Evolutionary conservation across 1,284 basidiomycete species (phyloP), one percentile per base, ranked within the genome.

Genomic region (Mycocalia duriaeana): DNA sequence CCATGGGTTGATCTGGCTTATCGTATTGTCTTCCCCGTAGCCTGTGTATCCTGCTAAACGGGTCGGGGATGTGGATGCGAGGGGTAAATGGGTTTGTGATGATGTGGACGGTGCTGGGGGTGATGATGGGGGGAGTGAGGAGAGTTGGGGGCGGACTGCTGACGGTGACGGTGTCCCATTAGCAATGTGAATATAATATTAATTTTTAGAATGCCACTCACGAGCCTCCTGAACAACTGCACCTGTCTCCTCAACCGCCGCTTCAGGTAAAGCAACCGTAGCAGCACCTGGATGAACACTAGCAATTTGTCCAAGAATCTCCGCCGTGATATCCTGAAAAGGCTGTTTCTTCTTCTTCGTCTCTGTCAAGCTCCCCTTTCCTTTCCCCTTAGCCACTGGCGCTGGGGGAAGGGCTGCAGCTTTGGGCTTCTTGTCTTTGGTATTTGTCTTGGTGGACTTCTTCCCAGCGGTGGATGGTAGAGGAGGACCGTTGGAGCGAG

Each of bases 1-100:
- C 57, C 57, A 57, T 11, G 53, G 49, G 24, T 60, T 50, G 24
- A n/a, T 13, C 20, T 13, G 11, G n/a, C n/a, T n/a, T n/a, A n/a
- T n/a, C 14, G 37, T n/a, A 3, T 38, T 19, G 37, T 38, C 37
- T 3, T 3, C 14, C 11, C 37, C 37, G 20, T 16, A 16, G 2
- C 37, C 37, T 3, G 11, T 19, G 37, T 16, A 38, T 19, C 11
- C 18, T 11, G 37, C 9, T n/a, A 2, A 11, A 16, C 18, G 13
- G 37, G 37, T 16, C 14, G n/a, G n/a, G 13, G 11, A 16, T 9
- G 3, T 19, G 3, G n/a, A 11, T 9, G 19, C 37, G 13, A 20
- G 14, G 19, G 13, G 13, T 13, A 16, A 19, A 11, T 13, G 14
- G 37, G 11, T 19, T 11, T 11, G 3, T 3, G 37, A 20, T 19